A percentile compares a stretch with the other conserved stretches of the same genome.
Evolutionary conservation across 2,329 filamentous ascomycete genomes (phyloP).

Genomic region (Aspergillus neoniger): DNA sequence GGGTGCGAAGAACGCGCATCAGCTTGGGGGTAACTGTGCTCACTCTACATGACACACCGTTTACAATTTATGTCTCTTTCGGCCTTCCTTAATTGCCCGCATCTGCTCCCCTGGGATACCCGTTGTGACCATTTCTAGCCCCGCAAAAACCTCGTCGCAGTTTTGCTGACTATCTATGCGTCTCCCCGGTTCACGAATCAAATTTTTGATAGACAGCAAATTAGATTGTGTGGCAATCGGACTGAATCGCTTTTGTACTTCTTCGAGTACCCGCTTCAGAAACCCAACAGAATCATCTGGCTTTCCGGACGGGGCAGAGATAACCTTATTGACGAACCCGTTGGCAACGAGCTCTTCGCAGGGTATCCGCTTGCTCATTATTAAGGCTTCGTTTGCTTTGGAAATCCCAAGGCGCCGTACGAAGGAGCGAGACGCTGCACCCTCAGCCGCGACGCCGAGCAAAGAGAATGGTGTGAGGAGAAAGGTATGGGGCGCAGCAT

Average conservation of each 20-base stretch:
- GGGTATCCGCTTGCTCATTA: slow-evolving; percentile 80
- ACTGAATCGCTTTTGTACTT: slow-evolving; percentile 80
- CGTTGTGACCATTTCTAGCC: slow-evolving; percentile 74
- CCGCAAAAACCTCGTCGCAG: slow-evolving; percentile 80
- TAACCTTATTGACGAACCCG: slow-evolving; percentile 85
- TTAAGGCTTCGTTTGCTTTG: slow-evolving; percentile 86
- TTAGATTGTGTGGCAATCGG: slow-evolving; percentile 77
- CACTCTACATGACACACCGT: background rate
- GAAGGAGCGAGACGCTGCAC: slow-evolving; percentile 75
- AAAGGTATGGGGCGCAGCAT: slow-evolving; percentile 77
- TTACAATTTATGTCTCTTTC: slow-evolving; percentile 93
- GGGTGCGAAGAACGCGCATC: no score
- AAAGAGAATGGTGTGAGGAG: slow-evolving; percentile 89
- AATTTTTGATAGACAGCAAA: slow-evolving; percentile 77
- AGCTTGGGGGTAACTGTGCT: no score
- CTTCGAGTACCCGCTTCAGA: slow-evolving; percentile 67
- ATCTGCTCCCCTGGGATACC: slow-evolving; percentile 90
- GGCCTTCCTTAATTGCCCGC: slow-evolving; percentile 74
- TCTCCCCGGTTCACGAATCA: slow-evolving; percentile 73
- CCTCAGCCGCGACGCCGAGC: slow-evolving; percentile 86
- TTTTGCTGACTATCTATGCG: slow-evolving; percentile 75
- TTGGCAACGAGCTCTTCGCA: slow-evolving; percentile 71
- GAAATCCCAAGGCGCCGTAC: slow-evolving; percentile 76
- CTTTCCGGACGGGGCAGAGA: slow-evolving; percentile 57
- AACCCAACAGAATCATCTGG: slow-evolving; percentile 70